Evolutionary conservation across 768 basidiomycete genomes (phyloP).

Genomic region (Astraeus odoratus): DNA sequence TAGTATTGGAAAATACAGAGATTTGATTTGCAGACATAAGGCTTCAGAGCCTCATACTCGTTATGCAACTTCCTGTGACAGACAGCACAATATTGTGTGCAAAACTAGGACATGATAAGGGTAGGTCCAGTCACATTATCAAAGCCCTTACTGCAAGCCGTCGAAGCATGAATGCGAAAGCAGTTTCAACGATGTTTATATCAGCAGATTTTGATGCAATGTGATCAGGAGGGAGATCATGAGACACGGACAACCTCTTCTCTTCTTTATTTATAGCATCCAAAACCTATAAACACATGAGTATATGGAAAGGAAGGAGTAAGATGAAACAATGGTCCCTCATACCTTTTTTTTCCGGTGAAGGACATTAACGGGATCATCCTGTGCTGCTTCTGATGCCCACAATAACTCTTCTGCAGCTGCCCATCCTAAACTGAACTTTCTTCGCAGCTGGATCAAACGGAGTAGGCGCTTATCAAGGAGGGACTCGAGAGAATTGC

Average conservation of each 20-base stretch:
- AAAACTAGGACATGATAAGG: conserved; percentile 36
- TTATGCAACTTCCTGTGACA: conserved; percentile 54
- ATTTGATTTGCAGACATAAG: conserved; percentile 61
- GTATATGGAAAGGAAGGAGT: background rate
- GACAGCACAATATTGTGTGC: conserved; percentile 66
- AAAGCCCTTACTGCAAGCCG: conserved; percentile 54
- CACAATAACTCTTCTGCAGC: conserved; percentile 52
- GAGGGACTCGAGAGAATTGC: conserved; percentile 53
- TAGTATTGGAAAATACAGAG: conserved; percentile 71
- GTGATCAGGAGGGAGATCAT: conserved; percentile 51
- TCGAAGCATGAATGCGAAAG: conserved; percentile 60
- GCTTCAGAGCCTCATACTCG: conserved; percentile 57
- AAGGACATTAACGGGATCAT: conserved; percentile 33
- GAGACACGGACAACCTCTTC: conserved; percentile 29
- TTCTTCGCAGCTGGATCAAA: conserved; percentile 44
- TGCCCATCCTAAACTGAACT: conserved; percentile 59
- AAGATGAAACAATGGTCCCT: background rate
- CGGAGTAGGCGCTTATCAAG: conserved; percentile 51
- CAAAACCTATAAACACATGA: conserved; percentile 7
- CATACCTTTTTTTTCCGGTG: conserved; percentile 25
- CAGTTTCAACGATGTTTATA: conserved; percentile 55
- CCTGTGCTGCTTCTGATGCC: conserved; percentile 40
- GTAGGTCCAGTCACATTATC: no score
- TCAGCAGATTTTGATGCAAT: conserved; percentile 28
- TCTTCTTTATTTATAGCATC: conserved; percentile 40